These are phyloP conservation scores for Neonectria faginata DNA, from an alignment of 2,329 filamentous ascomycete genomes.

Conservation along the genomic window DNA sequence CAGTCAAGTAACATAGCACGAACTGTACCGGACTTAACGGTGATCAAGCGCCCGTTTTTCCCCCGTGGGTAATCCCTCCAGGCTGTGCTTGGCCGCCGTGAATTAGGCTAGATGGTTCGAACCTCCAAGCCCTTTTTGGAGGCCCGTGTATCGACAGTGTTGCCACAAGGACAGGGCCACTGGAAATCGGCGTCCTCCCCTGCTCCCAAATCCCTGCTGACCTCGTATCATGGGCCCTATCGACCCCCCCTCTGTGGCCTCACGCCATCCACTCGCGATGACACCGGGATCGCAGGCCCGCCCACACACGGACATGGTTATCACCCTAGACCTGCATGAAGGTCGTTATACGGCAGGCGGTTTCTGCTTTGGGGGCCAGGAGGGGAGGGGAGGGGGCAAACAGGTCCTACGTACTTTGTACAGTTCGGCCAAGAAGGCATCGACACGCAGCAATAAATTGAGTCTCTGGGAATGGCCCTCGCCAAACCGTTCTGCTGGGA, in stretches of 20 bases:
- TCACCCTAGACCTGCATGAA: neutral
- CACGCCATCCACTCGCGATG: neutral
- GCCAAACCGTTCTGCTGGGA: slow-evolving; percentile 1
- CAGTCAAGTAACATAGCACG: neutral
- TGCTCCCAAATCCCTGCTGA: neutral
- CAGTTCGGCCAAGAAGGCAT: neutral
- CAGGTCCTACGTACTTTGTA: neutral
- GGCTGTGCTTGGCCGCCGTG: neutral
- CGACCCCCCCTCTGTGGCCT: neutral
- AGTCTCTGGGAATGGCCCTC: neutral
- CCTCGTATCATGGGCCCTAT: neutral
- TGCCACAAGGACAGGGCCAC: neutral
- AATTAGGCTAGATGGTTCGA: neutral
- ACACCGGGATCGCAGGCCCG: neutral
- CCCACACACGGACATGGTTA: neutral
- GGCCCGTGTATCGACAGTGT: neutral
- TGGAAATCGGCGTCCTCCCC: neutral
- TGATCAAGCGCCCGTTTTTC: neutral
- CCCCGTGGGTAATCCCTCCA: neutral
- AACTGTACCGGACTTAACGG: neutral
- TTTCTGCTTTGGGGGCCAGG: neutral
- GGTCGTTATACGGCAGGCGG: neutral
- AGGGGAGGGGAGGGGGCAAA: neutral
- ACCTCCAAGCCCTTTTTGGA: too few species aligned
- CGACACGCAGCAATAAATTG: slow-evolving; percentile 1